Evolutionary conservation across 2,329 filamentous ascomycete species (phyloP).

Genomic region (Emergomyces pasteurianus): DNA sequence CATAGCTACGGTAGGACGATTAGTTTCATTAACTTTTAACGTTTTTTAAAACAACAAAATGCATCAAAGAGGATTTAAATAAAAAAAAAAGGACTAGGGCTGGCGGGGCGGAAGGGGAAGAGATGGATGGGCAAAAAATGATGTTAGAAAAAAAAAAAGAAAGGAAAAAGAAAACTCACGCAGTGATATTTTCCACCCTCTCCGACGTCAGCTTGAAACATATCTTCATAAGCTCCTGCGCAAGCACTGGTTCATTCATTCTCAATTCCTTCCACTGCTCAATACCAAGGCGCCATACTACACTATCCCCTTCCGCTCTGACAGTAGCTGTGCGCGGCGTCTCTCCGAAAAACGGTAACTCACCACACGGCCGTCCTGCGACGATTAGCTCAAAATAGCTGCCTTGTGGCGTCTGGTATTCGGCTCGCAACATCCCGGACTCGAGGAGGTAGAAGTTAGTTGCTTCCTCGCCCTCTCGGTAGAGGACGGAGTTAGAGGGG

Average conservation of each 20-base stretch:
- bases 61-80: no score
- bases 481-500: slow-evolving; percentile 59
- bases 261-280: slow-evolving; percentile 64
- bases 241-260: slow-evolving; percentile 60
- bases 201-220: slow-evolving; percentile 91
- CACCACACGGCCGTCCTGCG: slow-evolving; percentile 86
- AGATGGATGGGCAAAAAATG: no score
- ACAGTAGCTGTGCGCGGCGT: slow-evolving; percentile 81
- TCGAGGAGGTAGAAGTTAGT: slow-evolving; percentile 86
- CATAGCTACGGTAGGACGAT: not conserved
- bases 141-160: not conserved
- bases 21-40: not conserved
- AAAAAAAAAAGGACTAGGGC: no score
- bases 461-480: slow-evolving; percentile 62
- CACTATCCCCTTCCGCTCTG: slow-evolving; percentile 65
- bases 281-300: slow-evolving; percentile 68
- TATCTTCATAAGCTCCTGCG: slow-evolving; percentile 70
- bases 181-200: slow-evolving; percentile 64
- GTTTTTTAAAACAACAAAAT: not conserved
- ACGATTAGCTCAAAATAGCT: slow-evolving; percentile 83
- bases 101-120: no score
- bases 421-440: slow-evolving; percentile 73
- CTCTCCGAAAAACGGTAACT: slow-evolving; percentile 90
- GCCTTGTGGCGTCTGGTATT: slow-evolving; percentile 85
- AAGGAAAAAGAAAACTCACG: slow-evolving; percentile 29